Base-by-base conservation (phyloP, 1,284 basidiomycete species). In the Tylopilus sp. region DNA sequence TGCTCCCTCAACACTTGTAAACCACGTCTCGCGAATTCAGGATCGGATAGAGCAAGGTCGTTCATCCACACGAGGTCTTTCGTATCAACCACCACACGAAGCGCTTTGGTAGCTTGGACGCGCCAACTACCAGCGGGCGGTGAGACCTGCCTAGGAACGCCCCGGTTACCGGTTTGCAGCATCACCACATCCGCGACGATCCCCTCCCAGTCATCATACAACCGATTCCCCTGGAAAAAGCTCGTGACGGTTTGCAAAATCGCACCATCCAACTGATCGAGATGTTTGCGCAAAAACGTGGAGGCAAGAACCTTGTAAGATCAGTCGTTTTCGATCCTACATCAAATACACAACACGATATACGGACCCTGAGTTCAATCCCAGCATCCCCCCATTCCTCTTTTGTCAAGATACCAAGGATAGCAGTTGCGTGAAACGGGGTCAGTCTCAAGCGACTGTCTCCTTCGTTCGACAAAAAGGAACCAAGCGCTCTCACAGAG, bases 61-160 rank as follows among this genome's bases (percentile, higher is more conserved):
- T 75, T 74, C 71, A 76, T 77, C 81, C 79, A 82, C 11, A 70
- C 61, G 8, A 78, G 59, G 4, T 73, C 65, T 42, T 74, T 71
- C 15, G 77, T 76, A 47, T 71, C 61, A 20, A 78, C 65, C 33
- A 83, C 66, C 1, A 62, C 62, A 58, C 74, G 67, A 4, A 81
- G 61, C 24, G 49, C 56, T 14, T 50, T 56, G 32, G 35, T 42
- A 19, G 68, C 68, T 45, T 39, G 53, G 40, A 39, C 41, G 26
- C 65, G 67, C 65, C 65, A 70, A 36, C 44, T 33, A 5, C 44
- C 35, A 5, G 44, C 24, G 28, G 32, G 17, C 7, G 26, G 11
- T 26, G 57, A 28, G 31, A 32, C 33, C 7, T 44, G 47, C 37
- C n/a, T 42, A 28, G 29, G 28, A 40, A 43, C 36, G 17, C 22